Base-by-base conservation (phyloP, 2,329 filamentous ascomycete species). In the Diaporthe vaccinii region DNA sequence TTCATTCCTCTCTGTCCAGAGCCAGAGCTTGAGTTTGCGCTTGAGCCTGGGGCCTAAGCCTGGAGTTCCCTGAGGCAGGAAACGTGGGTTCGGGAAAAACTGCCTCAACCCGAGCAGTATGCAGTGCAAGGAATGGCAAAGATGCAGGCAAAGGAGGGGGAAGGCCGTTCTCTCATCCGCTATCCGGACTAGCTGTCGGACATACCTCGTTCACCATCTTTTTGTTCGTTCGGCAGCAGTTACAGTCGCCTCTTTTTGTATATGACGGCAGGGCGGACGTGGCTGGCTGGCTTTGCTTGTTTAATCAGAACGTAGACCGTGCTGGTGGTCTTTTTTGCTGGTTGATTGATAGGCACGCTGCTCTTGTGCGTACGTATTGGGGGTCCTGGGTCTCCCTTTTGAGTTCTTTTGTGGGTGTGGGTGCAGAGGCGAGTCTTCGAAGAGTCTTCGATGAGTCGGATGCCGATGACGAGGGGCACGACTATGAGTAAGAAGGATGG, bases 151-250 rank as follows among this genome's bases (percentile, higher is more conserved):
- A 55, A 22, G 44, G 39, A 28, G 55, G 70, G 59, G 8, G 44
- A 25, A 62, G 14, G n/a, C 22, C 22, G 34, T 36, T 20, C 28
- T 61, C 25, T 44, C 44, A 36, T 46, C 69, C 5, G 61, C 39
- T n/a, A 34, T 36, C 36, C 22, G 22, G 71, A 57, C 15, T 31
- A 53, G 67, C 44, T 61, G 25, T 51, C 46, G 44, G 49, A 74
- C 76, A 53, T 49, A 77, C 76, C 74, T 77, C 74, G 57, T 39
- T 71, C 69, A 41, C 73, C 75, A 76, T 74, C 71, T 49, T 77
- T 51, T 74, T 68, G 72, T 44, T 6, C 25, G 51, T 74, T 72
- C 17, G 22, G 65, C 72, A 44, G 39, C n/a, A 44, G 20, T 61
- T 12, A 31, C 28, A 58, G 28, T 36, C 31, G 41, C 28, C 46